A percentile compares a stretch with the other conserved stretches of the same genome.
Conservation (phyloP, 2,329 filamentous ascomycete species). For the Alternaria ventricosa region DNA sequence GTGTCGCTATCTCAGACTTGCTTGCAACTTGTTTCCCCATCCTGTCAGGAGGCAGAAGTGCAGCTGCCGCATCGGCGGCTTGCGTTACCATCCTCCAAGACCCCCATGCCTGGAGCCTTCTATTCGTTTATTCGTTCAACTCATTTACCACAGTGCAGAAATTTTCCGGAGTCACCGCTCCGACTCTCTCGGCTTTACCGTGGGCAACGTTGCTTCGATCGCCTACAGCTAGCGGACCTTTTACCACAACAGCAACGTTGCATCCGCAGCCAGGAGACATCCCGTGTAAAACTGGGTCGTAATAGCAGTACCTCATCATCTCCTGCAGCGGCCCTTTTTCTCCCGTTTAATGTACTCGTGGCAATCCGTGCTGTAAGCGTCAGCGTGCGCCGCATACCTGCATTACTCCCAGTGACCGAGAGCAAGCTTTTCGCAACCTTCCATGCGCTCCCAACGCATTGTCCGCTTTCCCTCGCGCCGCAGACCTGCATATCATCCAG, state of each 20-base stretch:
- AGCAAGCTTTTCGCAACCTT: neutral
- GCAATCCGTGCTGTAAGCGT: constrained; percentile 10
- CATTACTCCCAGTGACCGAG: neutral
- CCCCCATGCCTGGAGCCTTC: neutral
- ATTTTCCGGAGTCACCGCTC: neutral
- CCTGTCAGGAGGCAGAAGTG: neutral
- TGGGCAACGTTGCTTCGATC: neutral
- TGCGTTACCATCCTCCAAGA: neutral
- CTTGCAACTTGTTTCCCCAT: neutral
- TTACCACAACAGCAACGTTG: constrained; percentile 4
- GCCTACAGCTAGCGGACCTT: neutral
- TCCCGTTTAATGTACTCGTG: neutral
- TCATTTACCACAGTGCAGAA: neutral
- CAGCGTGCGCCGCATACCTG: constrained; percentile 4
- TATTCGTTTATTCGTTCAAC: neutral
- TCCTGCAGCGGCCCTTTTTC: constrained; percentile 1
- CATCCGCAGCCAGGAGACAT: neutral
- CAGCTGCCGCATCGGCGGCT: neutral
- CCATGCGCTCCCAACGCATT: neutral
- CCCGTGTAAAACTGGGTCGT: neutral
- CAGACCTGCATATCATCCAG: neutral
- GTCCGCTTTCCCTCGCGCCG: neutral
- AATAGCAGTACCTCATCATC: neutral
- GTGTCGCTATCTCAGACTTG: neutral
- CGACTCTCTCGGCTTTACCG: neutral